Percentiles rank a stretch among this genome's conserved stretches.
Conservation (phyloP, 2,329 filamentous ascomycete genomes). For the Dactylellina cionopaga region DNA sequence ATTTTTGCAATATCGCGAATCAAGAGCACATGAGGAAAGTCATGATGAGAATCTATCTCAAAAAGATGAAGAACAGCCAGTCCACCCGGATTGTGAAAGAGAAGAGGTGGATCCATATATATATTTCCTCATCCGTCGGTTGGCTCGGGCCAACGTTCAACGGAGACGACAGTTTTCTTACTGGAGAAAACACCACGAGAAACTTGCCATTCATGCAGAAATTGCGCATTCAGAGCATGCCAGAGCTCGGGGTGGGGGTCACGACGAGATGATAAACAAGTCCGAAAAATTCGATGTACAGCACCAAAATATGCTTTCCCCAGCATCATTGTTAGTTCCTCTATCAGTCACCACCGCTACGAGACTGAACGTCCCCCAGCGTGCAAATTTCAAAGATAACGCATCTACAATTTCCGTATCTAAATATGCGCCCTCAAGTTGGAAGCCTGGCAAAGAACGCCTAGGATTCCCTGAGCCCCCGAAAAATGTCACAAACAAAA, state of each 20-base stretch:
- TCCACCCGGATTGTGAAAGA: not conserved
- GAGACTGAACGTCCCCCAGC: conserved; percentile 12
- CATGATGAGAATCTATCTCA: not conserved
- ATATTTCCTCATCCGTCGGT: conserved; percentile 2
- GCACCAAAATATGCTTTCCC: not conserved
- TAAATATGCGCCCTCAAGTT: conserved; percentile 32
- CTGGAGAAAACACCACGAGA: conserved; percentile 42
- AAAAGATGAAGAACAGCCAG: not conserved
- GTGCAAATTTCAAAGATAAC: not conserved
- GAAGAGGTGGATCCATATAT: not conserved
- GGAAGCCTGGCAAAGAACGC: conserved; percentile 32
- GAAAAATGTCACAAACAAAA: not conserved
- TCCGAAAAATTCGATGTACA: not conserved
- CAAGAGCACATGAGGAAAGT: not conserved
- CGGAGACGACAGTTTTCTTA: conserved; percentile 40
- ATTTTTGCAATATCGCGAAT: conserved; percentile 28
- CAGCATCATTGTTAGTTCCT: too few species aligned
- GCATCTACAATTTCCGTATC: conserved; percentile 32
- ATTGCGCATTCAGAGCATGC: not conserved
- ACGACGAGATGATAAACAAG: too few species aligned
- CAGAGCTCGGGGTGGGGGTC: not conserved
- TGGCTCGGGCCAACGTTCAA: conserved; percentile 27
- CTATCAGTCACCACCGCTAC: conserved; percentile 42
- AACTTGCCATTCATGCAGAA: conserved; percentile 13
- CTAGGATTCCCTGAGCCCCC: conserved; percentile 26